Evolutionary conservation across 371 early-diverging fungal genomes (phyloP), one percentile per base, ranked within the genome.

Genomic region (Mortierella sp.): DNA sequence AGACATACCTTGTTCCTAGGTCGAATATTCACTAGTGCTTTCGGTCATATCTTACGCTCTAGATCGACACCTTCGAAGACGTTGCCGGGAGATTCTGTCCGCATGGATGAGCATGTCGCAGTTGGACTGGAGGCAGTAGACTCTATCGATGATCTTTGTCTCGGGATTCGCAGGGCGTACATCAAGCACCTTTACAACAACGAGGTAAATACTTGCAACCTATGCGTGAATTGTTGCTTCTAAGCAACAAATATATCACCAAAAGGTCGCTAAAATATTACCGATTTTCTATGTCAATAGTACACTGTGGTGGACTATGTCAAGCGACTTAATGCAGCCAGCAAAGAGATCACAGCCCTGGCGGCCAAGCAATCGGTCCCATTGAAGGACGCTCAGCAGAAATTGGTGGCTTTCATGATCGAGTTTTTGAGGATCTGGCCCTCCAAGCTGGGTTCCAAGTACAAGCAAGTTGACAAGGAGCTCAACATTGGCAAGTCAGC

Each of bases 361-460:
- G 87, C 87, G 0, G 82, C 80, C 19, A 82, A 75, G 19, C 80
- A 80, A 55, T 77, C 78, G n/a, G 70, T 82, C 11, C 82, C 87
- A 2, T 68, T 86, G 24, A 82, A 80, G 63, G 82, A 82, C 7
- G 87, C 82, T 3, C 79, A 80, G 79, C 87, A 86, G 82, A 80
- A 80, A 63, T 42, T 86, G 26, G 82, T 82, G 7, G 75, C 82
- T 21, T 86, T 86, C 42, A 82, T 86, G 28, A 86, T 86, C 28
- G 82, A 86, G 71, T 86, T 86, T 75, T 52, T 86, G 48, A 73
- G 87, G 42, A 86, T 86, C 38, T 86, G 82, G 82, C 87, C 87
- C 0, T 77, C 80, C 13, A 79, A 71, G 28, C 54, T 86, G 78
- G 73, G 63, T 6, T 80, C 87, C 58, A 86, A 86, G 38, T 82